Evolutionary conservation across 176 grass and related monocot genomes (phyloP), one percentile per base, ranked within the genome.

Genomic region (Carex littledalei): DNA sequence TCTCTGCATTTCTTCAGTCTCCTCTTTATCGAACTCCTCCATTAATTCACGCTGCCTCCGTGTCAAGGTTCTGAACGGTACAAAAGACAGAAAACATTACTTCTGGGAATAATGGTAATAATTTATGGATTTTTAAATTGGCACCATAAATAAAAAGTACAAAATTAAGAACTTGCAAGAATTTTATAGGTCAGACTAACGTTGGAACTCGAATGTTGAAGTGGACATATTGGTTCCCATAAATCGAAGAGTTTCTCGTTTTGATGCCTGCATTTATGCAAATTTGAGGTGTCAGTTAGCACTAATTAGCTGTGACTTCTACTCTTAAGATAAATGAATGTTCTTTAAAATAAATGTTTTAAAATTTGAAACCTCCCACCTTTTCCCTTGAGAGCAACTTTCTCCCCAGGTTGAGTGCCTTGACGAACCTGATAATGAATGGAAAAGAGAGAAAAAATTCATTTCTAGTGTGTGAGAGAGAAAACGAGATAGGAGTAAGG

Each of bases 351-450:
- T 83, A 63, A 20, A 67, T 50, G 3, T 14, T 65, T 65, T 65
- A 2, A 83, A 83, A 43, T 41, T 64, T 43, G 53, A 64, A 45
- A 18, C 20, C 26, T 84, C 80, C 21, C 81, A 97, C 94, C 94
- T 97, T 97, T 97, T 63, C 90, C 92, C 77, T 88, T 88, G 4
- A 97, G 85, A 64, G 91, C 92, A 34, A 97, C 92, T 87, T 97
- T 94, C 60, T 97, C 92, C 88, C 92, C 92, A 47, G 92, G 94
- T 85, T 97, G 94, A 39, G 94, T 89, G 78, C 94, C 94, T 92
- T 92, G 90, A 21, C 86, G 90, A 85, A 97, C 92, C 94, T 97
- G 69, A 75, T 69, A 81, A 47, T 63, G 14, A 39, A 83, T 63
- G 52, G 12, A 13, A 55, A 86, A 15, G 13, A 80, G 57, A 47